These are phyloP conservation scores for Penicillium sp. DNA, from an alignment of 2,329 filamentous ascomycete species.

Conservation along the genomic window DNA sequence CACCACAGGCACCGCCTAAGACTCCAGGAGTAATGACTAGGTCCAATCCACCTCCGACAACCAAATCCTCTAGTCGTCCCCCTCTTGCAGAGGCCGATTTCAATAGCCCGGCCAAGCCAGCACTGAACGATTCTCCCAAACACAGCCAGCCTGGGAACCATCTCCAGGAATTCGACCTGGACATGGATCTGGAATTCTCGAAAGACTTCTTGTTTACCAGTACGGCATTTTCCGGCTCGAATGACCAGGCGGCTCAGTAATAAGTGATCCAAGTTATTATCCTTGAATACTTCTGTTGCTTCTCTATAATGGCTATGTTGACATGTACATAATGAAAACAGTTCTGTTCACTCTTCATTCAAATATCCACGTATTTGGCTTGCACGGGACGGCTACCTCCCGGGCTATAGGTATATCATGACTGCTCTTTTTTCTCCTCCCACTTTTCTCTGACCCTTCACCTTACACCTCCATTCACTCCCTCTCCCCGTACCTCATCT, in stretches of 20 bases:
- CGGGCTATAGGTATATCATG: too few species aligned
- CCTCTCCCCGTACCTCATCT: too few species aligned
- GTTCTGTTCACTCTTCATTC: background rate
- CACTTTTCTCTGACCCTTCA: too few species aligned
- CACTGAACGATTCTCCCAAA: conserved; percentile 13
- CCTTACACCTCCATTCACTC: too few species aligned
- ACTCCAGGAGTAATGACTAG: conserved; percentile 1
- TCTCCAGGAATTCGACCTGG: conserved; percentile 28
- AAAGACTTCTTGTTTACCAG: conserved; percentile 35
- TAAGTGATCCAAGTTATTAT: background rate
- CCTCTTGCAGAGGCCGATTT: conserved; percentile 23
- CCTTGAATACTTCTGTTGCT: background rate
- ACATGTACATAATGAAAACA: background rate
- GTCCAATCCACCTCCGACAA: conserved; percentile 1
- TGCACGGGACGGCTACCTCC: too few species aligned
- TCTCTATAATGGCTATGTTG: background rate
- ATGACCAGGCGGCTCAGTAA: conserved; percentile 10
- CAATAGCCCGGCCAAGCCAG: conserved; percentile 25
- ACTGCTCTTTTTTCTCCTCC: too few species aligned
- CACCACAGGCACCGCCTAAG: conserved; percentile 8
- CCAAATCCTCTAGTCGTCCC: conserved; percentile 10
- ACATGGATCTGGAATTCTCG: conserved; percentile 34
- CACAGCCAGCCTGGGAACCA: conserved; percentile 15
- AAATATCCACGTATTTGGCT: too few species aligned
- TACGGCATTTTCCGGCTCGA: conserved; percentile 26